Evolutionary conservation across 805 yeast genomes (phyloP).

Genomic region (Saccharomycopsis fodiens): DNA sequence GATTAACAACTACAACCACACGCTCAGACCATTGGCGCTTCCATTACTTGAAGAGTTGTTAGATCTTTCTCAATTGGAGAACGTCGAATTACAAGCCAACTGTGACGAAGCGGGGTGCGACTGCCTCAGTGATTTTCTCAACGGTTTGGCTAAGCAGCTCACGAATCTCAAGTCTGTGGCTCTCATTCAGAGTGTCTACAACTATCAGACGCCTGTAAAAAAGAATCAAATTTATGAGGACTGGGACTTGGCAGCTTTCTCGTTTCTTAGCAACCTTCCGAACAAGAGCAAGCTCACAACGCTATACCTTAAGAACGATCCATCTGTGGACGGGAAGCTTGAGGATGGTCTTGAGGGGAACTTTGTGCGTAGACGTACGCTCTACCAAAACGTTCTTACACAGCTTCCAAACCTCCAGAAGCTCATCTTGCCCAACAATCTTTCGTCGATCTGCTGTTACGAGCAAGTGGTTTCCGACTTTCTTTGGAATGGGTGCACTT

Average conservation of each 20-base stretch:
- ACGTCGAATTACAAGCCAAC: conserved; percentile 46
- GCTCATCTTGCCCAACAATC: conserved; percentile 49
- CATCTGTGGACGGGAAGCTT: conserved; percentile 50
- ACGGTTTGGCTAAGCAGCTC: conserved; percentile 29
- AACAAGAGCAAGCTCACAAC: conserved; percentile 29
- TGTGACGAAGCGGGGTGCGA: conserved; percentile 41
- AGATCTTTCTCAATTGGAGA: conserved; percentile 27
- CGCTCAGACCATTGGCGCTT: conserved; percentile 27
- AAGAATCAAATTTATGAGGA: conserved; percentile 43
- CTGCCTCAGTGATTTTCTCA: conserved; percentile 39
- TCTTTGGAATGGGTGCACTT: conserved; percentile 63
- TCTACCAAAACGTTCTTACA: conserved; percentile 45
- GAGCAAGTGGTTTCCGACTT: conserved; percentile 64
- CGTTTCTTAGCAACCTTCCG: conserved; percentile 33
- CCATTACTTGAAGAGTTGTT: conserved; percentile 27
- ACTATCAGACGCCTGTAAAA: conserved; percentile 23
- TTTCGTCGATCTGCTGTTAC: conserved; percentile 56
- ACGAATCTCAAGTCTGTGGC: conserved; percentile 24
- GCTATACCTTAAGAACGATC: conserved; percentile 48
- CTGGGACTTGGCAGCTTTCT: conserved; percentile 45
- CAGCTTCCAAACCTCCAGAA: conserved; percentile 33
- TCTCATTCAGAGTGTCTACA: conserved; percentile 26
- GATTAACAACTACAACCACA: conserved; percentile 32
- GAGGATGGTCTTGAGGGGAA: conserved; percentile 71
- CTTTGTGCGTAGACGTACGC: conserved; percentile 47